Evolutionary conservation across 176 grass and related monocot genomes (phyloP).

Genomic region (Puccinellia tenuiflora): DNA sequence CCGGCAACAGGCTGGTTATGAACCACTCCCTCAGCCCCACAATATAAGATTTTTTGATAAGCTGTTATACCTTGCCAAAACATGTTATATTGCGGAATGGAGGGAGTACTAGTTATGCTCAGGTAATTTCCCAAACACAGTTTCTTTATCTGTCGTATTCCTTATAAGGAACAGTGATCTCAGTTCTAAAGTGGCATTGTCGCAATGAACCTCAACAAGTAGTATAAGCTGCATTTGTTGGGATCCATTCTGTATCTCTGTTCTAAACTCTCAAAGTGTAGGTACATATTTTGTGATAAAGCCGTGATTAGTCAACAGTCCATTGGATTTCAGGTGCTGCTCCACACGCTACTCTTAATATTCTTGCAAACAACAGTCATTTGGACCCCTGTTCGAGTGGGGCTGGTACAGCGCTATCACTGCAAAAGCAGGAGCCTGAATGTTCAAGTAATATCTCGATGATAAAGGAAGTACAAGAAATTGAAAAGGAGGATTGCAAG

Average conservation of each 20-base stretch:
- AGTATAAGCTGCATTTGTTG: not conserved
- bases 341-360: constrained; percentile 2
- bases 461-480: constrained; percentile 29
- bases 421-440: constrained; percentile 28
- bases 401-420: not conserved
- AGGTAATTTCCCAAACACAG: not conserved
- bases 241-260: not conserved
- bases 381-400: constrained; percentile 38
- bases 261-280: not conserved
- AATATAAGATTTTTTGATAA: too few relatives aligned
- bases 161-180: not conserved
- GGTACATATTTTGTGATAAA: not conserved
- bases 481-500: constrained; percentile 7
- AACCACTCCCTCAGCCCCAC: not conserved
- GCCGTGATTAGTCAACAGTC: not conserved
- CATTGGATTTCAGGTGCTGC: constrained; percentile 27
- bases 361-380: not conserved
- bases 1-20: not conserved
- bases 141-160: not conserved
- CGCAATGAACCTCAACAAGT: not conserved
- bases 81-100: too few relatives aligned
- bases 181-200: not conserved
- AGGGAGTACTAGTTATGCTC: not conserved
- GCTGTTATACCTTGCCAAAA: too few relatives aligned
- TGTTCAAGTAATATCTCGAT: constrained; percentile 25